Percentiles rank a stretch among this genome's conserved stretches.
Evolutionary conservation across 192 early-diverging fungal genomes (phyloP).

Genomic region (Funneliformis geosporum): DNA sequence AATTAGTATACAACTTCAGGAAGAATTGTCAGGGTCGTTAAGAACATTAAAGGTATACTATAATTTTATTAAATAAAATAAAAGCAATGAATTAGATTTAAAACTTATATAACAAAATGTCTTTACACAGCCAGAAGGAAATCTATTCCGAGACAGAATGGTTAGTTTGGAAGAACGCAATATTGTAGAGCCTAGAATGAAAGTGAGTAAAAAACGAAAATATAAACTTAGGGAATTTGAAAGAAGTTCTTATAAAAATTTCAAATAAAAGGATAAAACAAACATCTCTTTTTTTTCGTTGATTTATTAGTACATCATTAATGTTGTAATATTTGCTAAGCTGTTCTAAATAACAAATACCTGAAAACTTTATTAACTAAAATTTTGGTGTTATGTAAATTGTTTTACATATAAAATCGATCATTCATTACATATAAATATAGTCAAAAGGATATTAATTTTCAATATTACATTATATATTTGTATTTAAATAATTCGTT

Average conservation of each 20-base stretch:
- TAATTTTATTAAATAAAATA: neutral
- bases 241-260: neutral
- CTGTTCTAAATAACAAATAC: too few species aligned
- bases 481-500: too few species aligned
- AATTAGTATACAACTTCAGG: slow-evolving; percentile 44
- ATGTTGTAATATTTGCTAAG: too few species aligned
- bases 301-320: too few species aligned
- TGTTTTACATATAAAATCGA: too few species aligned
- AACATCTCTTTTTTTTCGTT: too few species aligned
- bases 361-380: too few species aligned
- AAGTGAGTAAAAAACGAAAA: neutral
- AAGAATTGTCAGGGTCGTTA: neutral
- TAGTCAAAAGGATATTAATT: too few species aligned
- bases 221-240: neutral
- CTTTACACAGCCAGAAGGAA: slow-evolving; percentile 61
- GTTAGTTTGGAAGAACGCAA: slow-evolving; percentile 55
- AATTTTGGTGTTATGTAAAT: too few species aligned
- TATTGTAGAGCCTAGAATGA: slow-evolving; percentile 53
- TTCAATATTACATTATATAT: too few species aligned
- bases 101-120: slow-evolving; percentile 42
- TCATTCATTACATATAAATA: too few species aligned
- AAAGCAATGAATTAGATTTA: neutral
- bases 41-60: slow-evolving; percentile 13
- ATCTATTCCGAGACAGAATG: slow-evolving; percentile 56
- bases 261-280: neutral